A percentile compares a stretch with the other conserved stretches of the same genome.
These are phyloP conservation scores for Nothophoma quercina DNA, from an alignment of 2,329 filamentous ascomycete genomes.

Conservation along the genomic window DNA sequence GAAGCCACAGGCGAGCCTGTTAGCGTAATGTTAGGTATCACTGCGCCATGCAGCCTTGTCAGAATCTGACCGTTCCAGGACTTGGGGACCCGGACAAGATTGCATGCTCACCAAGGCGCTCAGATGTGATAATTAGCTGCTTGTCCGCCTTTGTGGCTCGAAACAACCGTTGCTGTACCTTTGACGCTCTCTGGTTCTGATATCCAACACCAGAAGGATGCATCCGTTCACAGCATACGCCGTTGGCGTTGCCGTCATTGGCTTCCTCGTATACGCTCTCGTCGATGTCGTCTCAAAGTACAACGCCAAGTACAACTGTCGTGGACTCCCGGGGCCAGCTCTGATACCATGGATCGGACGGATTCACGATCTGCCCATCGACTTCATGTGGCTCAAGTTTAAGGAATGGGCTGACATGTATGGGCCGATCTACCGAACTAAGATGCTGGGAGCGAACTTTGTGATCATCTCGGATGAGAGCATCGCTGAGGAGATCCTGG, in stretches of 20 bases:
- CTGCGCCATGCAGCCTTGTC: slow-evolving; percentile 15
- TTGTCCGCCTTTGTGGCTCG: slow-evolving; percentile 10
- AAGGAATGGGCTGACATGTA: slow-evolving; percentile 47
- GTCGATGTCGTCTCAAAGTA: slow-evolving; percentile 46
- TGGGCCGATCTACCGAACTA: slow-evolving; percentile 47
- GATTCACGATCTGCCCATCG: slow-evolving; percentile 47
- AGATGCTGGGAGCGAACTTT: slow-evolving; percentile 53
- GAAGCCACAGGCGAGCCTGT: not conserved
- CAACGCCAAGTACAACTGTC: slow-evolving; percentile 47
- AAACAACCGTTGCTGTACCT: slow-evolving; percentile 4
- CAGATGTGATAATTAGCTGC: slow-evolving; percentile 28
- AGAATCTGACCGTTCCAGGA: slow-evolving; percentile 17
- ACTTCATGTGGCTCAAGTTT: slow-evolving; percentile 62
- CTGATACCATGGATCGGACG: slow-evolving; percentile 48
- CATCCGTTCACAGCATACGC: slow-evolving; percentile 52
- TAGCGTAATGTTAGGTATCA: not conserved
- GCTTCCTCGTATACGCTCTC: slow-evolving; percentile 47
- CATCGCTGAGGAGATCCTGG: slow-evolving; percentile 61
- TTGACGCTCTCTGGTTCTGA: not conserved
- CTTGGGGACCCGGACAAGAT: slow-evolving; percentile 35
- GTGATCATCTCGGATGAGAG: slow-evolving; percentile 61
- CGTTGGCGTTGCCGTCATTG: slow-evolving; percentile 47
- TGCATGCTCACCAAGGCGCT: slow-evolving; percentile 4
- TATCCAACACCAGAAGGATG: slow-evolving; percentile 35
- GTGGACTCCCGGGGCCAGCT: slow-evolving; percentile 51